A percentile compares a stretch with the other conserved stretches of the same genome.
These are phyloP conservation scores for Stipa capillata DNA, from an alignment of 176 grass and related monocot genomes.

Conservation along the genomic window DNA sequence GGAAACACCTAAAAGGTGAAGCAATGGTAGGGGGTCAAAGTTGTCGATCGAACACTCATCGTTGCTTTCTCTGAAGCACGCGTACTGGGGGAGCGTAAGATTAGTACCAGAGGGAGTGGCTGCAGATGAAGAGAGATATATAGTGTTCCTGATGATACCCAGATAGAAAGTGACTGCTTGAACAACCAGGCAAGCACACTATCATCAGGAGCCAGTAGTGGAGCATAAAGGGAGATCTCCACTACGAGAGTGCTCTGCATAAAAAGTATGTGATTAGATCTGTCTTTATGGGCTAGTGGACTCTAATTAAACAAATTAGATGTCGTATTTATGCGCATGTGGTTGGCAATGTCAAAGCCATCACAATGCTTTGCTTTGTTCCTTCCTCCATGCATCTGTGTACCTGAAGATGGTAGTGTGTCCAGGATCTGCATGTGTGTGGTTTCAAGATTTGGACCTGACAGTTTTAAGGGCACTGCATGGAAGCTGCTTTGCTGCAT, in stretches of 20 bases:
- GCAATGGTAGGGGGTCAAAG: neutral
- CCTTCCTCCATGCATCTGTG: neutral
- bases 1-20: slow-evolving; percentile 1
- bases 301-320: slow-evolving; percentile 8
- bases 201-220: slow-evolving; percentile 15
- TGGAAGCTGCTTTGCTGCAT: neutral
- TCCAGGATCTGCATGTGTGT: neutral
- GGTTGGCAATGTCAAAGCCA: slow-evolving; percentile 2
- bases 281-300: slow-evolving; percentile 7
- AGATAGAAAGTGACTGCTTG: slow-evolving; percentile 1
- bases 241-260: slow-evolving; percentile 17
- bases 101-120: neutral
- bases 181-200: slow-evolving; percentile 13
- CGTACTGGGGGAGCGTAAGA: neutral
- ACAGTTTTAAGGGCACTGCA: neutral
- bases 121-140: neutral
- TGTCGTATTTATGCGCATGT: neutral
- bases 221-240: slow-evolving; percentile 37
- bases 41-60: neutral
- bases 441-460: neutral
- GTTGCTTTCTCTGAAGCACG: neutral
- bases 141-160: slow-evolving; percentile 14
- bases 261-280: slow-evolving; percentile 16
- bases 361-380: slow-evolving; percentile 3
- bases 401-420: neutral